Evolutionary conservation across 2,329 filamentous ascomycete species (phyloP), one percentile per base, ranked within the genome.

Genomic region (Phaeosphaeriaceae sp.): DNA sequence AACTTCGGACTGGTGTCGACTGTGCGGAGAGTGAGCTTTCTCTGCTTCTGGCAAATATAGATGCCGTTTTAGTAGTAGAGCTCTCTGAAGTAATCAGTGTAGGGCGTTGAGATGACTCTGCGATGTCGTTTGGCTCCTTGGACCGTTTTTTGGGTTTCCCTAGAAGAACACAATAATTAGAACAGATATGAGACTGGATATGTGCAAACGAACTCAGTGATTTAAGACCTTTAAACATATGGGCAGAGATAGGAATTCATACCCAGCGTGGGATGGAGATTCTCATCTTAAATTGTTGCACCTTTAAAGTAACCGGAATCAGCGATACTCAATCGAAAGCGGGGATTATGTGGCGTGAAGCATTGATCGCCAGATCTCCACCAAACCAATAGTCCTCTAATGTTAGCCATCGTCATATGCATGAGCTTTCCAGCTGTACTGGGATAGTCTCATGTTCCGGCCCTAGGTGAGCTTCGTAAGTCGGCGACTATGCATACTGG

Each of bases 201-300:
- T n/a, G 15, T 26, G 32, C 16, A 9, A 23, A 50, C 59, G 30
- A 6, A 62, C 61, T 56, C 34, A 64, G 54, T 37, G 50, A 59
- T 37, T 47, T 50, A 21, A 59, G 42, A 40, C 53, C 50, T 40
- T 50, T 50, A 38, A 64, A 50, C 59, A 64, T 64, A 39, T 61
- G 58, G 59, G 50, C 23, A 49, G 26, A 26, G 17, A 18, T 28
- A 47, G 18, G 35, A 44, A 35, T 13, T 38, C 29, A 36, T 44
- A 39, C 40, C 16, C 18, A 35, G 36, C 11, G 17, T 42, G 30
- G 38, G 34, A 35, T 23, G 48, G 44, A 29, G 38, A 15, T 11
- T 18, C 26, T 50, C 43, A 23, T 36, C 46, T 46, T 53, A 58
- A 44, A 53, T 46, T 39, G 11, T 48, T 20, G 41, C 15, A 17